These are phyloP conservation scores for Coniochaeta sp. DNA, from an alignment of 2,329 filamentous ascomycete species.

Conservation along the genomic window DNA sequence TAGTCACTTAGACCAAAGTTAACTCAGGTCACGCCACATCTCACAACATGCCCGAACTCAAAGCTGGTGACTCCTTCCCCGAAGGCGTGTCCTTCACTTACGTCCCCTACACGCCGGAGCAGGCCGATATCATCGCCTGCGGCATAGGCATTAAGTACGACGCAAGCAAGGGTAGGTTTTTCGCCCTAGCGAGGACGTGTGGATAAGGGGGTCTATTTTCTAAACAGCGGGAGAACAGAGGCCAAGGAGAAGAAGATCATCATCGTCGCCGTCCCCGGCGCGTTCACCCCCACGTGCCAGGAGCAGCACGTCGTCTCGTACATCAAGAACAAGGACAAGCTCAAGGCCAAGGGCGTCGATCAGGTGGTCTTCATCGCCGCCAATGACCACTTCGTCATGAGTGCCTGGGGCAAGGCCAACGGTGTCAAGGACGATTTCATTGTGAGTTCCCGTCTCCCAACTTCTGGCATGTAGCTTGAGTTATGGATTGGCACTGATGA, in stretches of 20 bases:
- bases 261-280: conserved; percentile 53
- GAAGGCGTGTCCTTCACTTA: conserved; percentile 75
- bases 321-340: conserved; percentile 60
- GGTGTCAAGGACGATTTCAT: conserved; percentile 61
- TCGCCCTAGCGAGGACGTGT: not conserved
- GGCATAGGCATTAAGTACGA: conserved; percentile 72
- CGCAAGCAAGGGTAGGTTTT: conserved; percentile 59
- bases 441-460: too few relatives aligned
- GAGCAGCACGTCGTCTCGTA: conserved; percentile 75
- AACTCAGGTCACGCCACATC: not conserved
- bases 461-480: too few relatives aligned
- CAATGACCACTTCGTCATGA: conserved; percentile 86
- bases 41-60: conserved; percentile 41
- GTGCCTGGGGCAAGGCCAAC: conserved; percentile 86
- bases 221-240: conserved; percentile 27
- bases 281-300: conserved; percentile 84
- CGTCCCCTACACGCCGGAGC: conserved; percentile 67
- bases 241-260: conserved; percentile 50
- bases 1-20: not conserved
- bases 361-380: conserved; percentile 71
- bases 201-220: too few relatives aligned
- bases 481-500: too few relatives aligned
- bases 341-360: conserved; percentile 78
- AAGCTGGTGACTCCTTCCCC: conserved; percentile 79
- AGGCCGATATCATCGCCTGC: conserved; percentile 62